These are phyloP conservation scores for Talaromyces proteolyticus DNA, from an alignment of 495 filamentous ascomycete genomes.

Conservation along the genomic window DNA sequence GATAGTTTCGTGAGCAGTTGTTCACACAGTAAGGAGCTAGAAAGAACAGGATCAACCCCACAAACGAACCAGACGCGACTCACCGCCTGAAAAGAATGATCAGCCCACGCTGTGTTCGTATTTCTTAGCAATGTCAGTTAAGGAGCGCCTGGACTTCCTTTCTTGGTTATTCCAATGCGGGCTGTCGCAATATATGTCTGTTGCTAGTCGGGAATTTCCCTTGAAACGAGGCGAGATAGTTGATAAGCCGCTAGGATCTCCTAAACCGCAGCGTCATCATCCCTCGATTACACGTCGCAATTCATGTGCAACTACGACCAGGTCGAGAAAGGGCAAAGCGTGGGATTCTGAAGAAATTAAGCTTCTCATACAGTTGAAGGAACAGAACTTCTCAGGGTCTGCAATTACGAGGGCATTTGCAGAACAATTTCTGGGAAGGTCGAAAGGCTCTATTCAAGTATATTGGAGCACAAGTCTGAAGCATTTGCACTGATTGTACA, in stretches of 20 bases:
- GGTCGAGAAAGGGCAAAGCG: background rate
- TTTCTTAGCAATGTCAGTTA: background rate
- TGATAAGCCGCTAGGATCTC: background rate
- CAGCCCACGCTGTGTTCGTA: background rate
- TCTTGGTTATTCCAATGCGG: background rate
- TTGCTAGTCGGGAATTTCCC: background rate
- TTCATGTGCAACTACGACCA: background rate
- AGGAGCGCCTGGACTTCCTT: background rate
- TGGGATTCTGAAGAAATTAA: background rate
- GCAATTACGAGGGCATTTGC: background rate
- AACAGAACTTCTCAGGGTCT: background rate
- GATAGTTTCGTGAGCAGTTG: no score
- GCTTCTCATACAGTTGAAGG: constrained; percentile 3
- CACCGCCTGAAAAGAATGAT: background rate
- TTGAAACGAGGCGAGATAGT: background rate
- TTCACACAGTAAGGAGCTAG: no score
- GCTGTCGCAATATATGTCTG: background rate
- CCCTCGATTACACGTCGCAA: background rate
- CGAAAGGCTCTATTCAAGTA: constrained; percentile 1
- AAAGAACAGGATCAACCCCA: background rate
- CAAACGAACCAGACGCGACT: background rate
- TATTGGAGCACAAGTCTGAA: constrained; percentile 1
- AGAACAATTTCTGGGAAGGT: constrained; percentile 1
- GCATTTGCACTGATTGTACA: constrained; percentile 2
- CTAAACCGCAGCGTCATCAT: background rate